Evolutionary conservation across 2,329 filamentous ascomycete species (phyloP).

Genomic region (Talaromyces sp.): DNA sequence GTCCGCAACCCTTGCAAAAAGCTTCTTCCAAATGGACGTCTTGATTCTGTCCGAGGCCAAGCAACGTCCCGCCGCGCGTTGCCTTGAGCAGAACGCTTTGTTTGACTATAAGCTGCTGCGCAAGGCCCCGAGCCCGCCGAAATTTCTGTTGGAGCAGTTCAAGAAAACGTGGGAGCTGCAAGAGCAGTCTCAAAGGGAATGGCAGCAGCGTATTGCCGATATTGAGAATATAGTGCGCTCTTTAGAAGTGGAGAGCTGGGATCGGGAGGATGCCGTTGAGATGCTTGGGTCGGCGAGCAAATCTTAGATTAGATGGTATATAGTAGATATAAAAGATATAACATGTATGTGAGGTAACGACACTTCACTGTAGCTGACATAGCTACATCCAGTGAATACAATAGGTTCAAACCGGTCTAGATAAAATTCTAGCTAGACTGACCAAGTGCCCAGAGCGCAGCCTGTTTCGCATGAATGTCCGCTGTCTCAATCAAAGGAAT

Average conservation of each 20-base stretch:
- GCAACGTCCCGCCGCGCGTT: slow-evolving; percentile 65
- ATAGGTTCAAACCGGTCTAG: too few relatives aligned
- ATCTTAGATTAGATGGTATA: not conserved
- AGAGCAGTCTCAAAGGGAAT: slow-evolving; percentile 50
- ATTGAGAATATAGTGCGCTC: slow-evolving; percentile 53
- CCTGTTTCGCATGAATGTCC: not conserved
- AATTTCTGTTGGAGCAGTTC: slow-evolving; percentile 59
- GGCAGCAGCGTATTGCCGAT: slow-evolving; percentile 48
- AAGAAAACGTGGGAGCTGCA: slow-evolving; percentile 55
- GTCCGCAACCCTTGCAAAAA: slow-evolving; percentile 29
- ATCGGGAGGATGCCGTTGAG: slow-evolving; percentile 64
- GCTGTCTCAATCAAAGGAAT: not conserved
- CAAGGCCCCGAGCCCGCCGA: slow-evolving; percentile 50
- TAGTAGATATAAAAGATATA: not conserved
- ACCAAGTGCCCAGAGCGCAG: not conserved
- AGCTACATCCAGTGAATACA: not conserved
- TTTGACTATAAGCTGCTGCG: slow-evolving; percentile 63
- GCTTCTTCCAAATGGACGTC: slow-evolving; percentile 45
- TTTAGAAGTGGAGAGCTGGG: slow-evolving; percentile 70
- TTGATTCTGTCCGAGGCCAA: slow-evolving; percentile 69
- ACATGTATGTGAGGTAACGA: not conserved
- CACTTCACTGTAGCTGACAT: not conserved
- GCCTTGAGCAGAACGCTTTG: slow-evolving; percentile 70
- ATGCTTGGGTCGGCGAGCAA: slow-evolving; percentile 48
- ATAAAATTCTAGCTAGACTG: not conserved